Evolutionary conservation across 2,329 filamentous ascomycete species (phyloP), one percentile per base, ranked within the genome.

Genomic region (Penicillium sp.): DNA sequence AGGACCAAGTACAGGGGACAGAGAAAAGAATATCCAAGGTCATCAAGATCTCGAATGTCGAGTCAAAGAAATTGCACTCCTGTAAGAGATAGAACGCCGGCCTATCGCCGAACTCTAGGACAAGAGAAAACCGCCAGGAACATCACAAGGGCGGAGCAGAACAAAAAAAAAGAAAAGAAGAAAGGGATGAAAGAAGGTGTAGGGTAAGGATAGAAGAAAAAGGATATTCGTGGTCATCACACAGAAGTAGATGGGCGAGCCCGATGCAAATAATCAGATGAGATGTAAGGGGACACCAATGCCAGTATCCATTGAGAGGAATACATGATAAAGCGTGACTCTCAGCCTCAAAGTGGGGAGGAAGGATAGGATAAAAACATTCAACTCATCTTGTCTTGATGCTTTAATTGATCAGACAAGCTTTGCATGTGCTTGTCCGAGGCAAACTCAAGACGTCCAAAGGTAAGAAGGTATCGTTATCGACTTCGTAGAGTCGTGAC

Each of bases 141-240:
- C 5, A 51, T 45, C 50, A n/a, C 35, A 53, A 60, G 54, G 53
- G 54, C 57, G 53, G 37, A 58, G 50, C n/a, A 43, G 34, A 50
- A 46, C 35, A 35, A 37, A 44, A 54, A 53, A 45, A 31, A 32
- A 55, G 29, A 44, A 37, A 24, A 29, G 24, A 44, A 49, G 26
- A 38, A 45, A 57, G 42, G 48, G 40, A 24, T 32, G 24, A 44
- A 49, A 26, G 42, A 45, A 57, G 42, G 48, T 38, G 20, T 40
- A 47, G 48, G 52, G 5, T 38, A 32, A 35, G 40, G 8, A 29
- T 22, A 16, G 47, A 52, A 51, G 43, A 35, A 50, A 58, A 48
- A 57, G 57, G 55, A 54, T 58, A 32, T 57, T 54, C 55, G 58
- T 63, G 53, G 59, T 63, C 55, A 56, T 59, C 57, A 61, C 44